Evolutionary conservation across 306 rosid genomes (phyloP), one percentile per base, ranked within the genome.

Genomic region (Fragaria nilgerrensis): DNA sequence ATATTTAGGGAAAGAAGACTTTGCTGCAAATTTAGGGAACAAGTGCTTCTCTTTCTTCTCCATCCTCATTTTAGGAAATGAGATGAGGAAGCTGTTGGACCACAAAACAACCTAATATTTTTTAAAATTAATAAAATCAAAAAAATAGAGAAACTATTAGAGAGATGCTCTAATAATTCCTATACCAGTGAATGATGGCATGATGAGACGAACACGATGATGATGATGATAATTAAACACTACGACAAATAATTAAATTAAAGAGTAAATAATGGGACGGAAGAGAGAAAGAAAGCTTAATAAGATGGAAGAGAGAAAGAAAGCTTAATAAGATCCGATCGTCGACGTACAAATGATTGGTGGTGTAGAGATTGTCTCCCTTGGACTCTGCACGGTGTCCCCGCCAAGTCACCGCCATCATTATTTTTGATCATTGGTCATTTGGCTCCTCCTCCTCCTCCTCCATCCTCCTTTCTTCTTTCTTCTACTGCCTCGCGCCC

Each of bases 301-400:
- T n/a, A n/a, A n/a, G n/a, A 29, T 29, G 49, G 11, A 9, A 9
- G 49, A 45, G 27, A n/a, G 29, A 63, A 19, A 32, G 34, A 29
- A 47, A 66, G n/a, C 29, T 44, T 37, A 52, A 32, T 32, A 32
- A 32, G 5, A 32, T 3, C 36, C 36, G 36, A 32, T 32, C 36
- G 36, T 32, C 36, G 36, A 32, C 77, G 87, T 84, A 85, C 88
- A 89, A 89, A 89, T 89, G 93, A 89, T 89, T 87, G 93, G 76
- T 39, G 84, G 70, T 77, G 84, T 84, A 34, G 73, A 48, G 10
- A 64, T 72, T 89, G 89, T 89, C 90, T 78, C 89, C 93, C 78
- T 36, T 2, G 78, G 76, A 10, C 80, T 27, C 59, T 53, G 85
- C 88, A 85, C n/a, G 10, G 77, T 63, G 84, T 82, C 84, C 80